Conservation (phyloP, 352 stramenopile species). For the Globisporangium okanoganense region DNA sequence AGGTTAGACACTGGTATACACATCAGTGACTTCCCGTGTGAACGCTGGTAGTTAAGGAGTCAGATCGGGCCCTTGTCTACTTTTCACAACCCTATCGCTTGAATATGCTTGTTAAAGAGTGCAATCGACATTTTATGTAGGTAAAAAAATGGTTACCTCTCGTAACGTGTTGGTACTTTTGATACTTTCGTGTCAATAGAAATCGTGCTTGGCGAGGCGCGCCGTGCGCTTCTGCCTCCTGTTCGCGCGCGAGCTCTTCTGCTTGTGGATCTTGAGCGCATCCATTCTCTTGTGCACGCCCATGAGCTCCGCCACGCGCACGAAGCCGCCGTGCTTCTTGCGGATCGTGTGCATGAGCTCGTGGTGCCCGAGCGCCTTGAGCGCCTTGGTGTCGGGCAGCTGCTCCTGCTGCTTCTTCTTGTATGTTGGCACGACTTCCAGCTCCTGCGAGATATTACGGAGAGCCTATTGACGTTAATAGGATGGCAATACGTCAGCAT, state of each 20-base stretch:
- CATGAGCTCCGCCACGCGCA: slow-evolving; percentile 56
- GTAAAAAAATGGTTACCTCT: no score
- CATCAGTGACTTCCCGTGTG: no score
- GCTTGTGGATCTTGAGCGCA: slow-evolving; percentile 62
- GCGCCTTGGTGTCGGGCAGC: slow-evolving; percentile 64
- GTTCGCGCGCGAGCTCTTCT: slow-evolving; percentile 55
- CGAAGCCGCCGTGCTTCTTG: slow-evolving; percentile 80
- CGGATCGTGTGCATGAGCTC: slow-evolving; percentile 67
- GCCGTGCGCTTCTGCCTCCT: slow-evolving; percentile 53
- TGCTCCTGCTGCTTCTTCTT: neutral
- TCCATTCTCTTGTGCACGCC: slow-evolving; percentile 32
- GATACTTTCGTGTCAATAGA: slow-evolving; percentile 35
- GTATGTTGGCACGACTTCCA: slow-evolving; percentile 26
- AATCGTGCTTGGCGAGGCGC: slow-evolving; percentile 59
- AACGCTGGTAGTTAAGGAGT: no score
- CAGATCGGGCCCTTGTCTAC: no score
- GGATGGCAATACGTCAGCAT: neutral
- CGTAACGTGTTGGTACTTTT: slow-evolving; percentile 7
- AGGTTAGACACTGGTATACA: no score
- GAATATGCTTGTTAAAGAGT: no score
- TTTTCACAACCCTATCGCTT: neutral
- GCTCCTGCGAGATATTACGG: slow-evolving; percentile 49
- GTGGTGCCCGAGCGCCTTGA: slow-evolving; percentile 64
- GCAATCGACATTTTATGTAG: no score
- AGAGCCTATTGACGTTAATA: slow-evolving; percentile 34